Evolutionary conservation across 129 eudicot genomes (phyloP).

Genomic region (Lactuca saligna): DNA sequence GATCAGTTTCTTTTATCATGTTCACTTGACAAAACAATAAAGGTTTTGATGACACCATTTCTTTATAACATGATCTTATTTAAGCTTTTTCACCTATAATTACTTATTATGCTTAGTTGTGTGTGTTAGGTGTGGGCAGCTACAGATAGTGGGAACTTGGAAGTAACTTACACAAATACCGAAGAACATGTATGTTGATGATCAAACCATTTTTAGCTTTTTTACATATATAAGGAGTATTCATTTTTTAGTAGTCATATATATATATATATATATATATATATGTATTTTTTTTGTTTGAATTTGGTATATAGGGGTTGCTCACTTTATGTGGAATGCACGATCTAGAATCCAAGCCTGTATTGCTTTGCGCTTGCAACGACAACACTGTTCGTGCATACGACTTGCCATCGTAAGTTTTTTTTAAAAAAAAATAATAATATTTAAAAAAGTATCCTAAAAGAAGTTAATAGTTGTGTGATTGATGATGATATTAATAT

Average conservation of each 20-base stretch:
- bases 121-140: constrained; percentile 83
- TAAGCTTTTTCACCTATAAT: neutral
- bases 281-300: neutral
- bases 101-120: neutral
- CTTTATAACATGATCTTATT: constrained; percentile 7
- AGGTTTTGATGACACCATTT: constrained; percentile 43
- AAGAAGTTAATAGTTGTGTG: too few species aligned
- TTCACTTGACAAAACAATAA: constrained; percentile 85
- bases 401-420: constrained; percentile 92
- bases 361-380: constrained; percentile 74
- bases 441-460: neutral
- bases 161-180: constrained; percentile 76
- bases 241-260: neutral
- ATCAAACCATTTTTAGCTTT: neutral
- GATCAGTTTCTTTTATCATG: constrained; percentile 90
- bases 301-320: constrained; percentile 49
- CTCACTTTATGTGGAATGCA: constrained; percentile 84
- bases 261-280: too few species aligned
- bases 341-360: constrained; percentile 89
- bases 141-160: constrained; percentile 76
- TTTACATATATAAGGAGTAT: constrained; percentile 13
- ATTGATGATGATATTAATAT: too few species aligned
- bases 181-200: constrained; percentile 71
- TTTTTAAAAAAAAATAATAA: neutral
- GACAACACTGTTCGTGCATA: constrained; percentile 76